Base-by-base conservation (phyloP, 2,329 filamentous ascomycete genomes). In the Aspergillus intermedius region DNA sequence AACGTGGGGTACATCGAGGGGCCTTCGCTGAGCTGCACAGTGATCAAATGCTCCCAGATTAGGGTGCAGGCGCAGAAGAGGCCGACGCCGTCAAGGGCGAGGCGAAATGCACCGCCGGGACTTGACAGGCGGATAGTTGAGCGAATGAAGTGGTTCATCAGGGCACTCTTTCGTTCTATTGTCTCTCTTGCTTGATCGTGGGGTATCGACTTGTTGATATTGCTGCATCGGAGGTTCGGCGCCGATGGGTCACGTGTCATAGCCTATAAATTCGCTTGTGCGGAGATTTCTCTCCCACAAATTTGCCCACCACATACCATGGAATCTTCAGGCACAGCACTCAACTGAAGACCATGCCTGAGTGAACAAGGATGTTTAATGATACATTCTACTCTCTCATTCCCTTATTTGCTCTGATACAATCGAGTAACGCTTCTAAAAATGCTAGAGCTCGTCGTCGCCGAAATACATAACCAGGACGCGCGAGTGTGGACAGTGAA, bases 1-100 rank as follows among this genome's bases (percentile, higher is more conserved):
- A 96, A 83, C 0, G 89, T 95, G 6, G 91, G 91, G 45, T 93
- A 79, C 93, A 97, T 97, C 15, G 87, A 91, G 3, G 89, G 82
- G 2, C 91, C 91, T 22, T 75, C 74, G 13, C 83, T 82, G 3
- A 74, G 68, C 17, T 78, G 77, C 55, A 84, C 60, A 54, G 76
- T 76, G 70, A 82, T 80, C 59, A 81, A 73, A 69, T 93, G 84
- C 40, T 81, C 77, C 61, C 63, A 65, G 56, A 69, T 56, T 47
- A 72, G 55, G 12, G 63, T 63, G 42, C 57, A 60, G 39, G 65
- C 63, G 56, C 67, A 70, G 54, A 67, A 68, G 4, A 63, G 32
- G 42, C 67, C 67, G 19, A 62, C 25, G 30, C 60, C 57, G 57
- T 69, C 61, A 49, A 68, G 48, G 15, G 60, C 58, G 25, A 64